A percentile compares a stretch with the other conserved stretches of the same genome.
Evolutionary conservation across 2,329 filamentous ascomycete genomes (phyloP).

Genomic region (Trichoderma pleuroti): DNA sequence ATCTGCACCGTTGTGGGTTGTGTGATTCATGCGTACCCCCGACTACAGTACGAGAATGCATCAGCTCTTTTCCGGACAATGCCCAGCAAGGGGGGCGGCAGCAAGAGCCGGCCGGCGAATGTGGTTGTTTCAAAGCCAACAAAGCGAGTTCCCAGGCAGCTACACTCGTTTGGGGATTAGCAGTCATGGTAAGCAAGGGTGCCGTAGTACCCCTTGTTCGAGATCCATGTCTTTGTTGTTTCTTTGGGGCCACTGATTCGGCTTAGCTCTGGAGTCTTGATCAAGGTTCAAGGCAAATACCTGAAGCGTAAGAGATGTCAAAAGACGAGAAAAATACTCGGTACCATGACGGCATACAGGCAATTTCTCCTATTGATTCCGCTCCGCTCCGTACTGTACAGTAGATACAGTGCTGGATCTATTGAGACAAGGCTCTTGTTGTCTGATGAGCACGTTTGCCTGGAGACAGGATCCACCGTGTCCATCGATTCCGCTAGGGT

Average conservation of each 20-base stretch:
- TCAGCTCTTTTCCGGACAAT: background rate
- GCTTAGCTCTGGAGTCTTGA: background rate
- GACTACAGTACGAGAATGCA: background rate
- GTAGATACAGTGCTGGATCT: background rate
- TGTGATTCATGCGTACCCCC: background rate
- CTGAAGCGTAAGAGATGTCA: background rate
- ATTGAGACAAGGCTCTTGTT: background rate
- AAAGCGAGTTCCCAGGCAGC: background rate
- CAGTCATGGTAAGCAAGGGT: background rate
- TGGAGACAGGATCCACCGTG: background rate
- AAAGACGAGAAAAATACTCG: background rate
- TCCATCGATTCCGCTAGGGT: background rate
- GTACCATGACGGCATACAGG: background rate
- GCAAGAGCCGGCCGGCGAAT: background rate
- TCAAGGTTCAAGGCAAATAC: background rate
- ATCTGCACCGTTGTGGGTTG: background rate
- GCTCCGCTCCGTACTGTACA: background rate
- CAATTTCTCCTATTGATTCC: slow-evolving; percentile 2
- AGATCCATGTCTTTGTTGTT: slow-evolving; percentile 1
- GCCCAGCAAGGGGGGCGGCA: background rate
- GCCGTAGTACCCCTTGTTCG: background rate
- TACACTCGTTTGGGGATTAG: background rate
- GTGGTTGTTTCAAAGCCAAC: background rate
- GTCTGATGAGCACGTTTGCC: background rate
- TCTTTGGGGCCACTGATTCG: background rate